Conservation (phyloP, 306 rosid species). For the Phaseolus lunatus region DNA sequence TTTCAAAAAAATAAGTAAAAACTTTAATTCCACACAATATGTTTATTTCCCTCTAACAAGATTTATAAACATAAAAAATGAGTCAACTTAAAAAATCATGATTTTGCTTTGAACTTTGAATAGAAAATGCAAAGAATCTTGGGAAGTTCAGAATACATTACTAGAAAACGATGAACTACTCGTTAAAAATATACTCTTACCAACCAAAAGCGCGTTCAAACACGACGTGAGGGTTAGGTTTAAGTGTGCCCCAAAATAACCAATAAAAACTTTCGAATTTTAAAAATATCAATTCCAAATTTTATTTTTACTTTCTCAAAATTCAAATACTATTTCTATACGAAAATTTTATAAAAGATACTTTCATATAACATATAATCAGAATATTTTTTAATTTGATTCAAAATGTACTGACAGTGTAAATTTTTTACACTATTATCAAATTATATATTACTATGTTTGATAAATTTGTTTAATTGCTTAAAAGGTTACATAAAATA, state of each 20-base stretch:
- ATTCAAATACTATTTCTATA: background rate
- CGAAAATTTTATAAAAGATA: background rate
- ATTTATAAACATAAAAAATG: too few species aligned
- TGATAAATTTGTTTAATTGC: too few species aligned
- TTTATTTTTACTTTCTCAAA: background rate
- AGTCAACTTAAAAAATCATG: too few species aligned
- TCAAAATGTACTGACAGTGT: too few species aligned
- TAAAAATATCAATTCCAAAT: background rate
- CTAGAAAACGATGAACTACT: background rate
- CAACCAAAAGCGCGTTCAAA: slow-evolving; percentile 39
- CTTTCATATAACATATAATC: background rate
- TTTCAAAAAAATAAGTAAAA: too few species aligned
- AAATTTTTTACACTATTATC: too few species aligned
- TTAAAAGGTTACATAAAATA: too few species aligned
- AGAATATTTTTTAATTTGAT: too few species aligned
- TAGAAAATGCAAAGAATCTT: background rate
- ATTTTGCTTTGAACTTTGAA: background rate
- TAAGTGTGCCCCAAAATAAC: background rate
- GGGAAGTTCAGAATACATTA: background rate
- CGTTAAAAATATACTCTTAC: background rate
- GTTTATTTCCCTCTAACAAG: too few species aligned
- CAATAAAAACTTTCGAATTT: background rate
- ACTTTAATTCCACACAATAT: too few species aligned
- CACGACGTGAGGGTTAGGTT: background rate
- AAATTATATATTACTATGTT: too few species aligned